Percentiles rank a stretch among this genome's conserved stretches.
Evolutionary conservation across 331 rosid species (phyloP).

Genomic region (Rhamnella rubrinervis): DNA sequence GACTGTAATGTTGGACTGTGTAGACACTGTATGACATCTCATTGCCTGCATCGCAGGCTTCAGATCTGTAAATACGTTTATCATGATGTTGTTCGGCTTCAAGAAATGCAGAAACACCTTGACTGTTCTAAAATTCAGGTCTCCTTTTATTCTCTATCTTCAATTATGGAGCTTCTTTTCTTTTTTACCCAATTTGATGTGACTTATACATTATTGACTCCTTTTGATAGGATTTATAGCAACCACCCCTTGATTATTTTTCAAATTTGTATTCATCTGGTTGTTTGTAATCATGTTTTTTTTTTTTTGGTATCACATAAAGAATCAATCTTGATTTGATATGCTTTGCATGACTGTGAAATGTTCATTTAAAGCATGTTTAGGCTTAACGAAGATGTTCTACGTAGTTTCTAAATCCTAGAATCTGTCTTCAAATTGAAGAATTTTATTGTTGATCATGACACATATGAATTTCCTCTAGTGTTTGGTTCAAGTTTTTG

Average conservation of each 20-base stretch:
- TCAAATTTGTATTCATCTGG: not conserved
- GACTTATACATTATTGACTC: constrained; percentile 5
- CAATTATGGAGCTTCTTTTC: constrained; percentile 1
- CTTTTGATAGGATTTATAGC: not conserved
- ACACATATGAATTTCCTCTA: not conserved
- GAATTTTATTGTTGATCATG: no score
- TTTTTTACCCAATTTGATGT: not conserved
- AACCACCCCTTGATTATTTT: not conserved
- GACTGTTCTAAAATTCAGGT: constrained; percentile 95
- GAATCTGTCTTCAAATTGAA: not conserved
- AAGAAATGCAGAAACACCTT: constrained; percentile 66
- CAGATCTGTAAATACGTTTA: constrained; percentile 91
- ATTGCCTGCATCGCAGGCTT: constrained; percentile 63
- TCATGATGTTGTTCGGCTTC: constrained; percentile 79
- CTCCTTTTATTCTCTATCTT: constrained; percentile 1
- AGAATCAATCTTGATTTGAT: no score
- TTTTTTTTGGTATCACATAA: not conserved
- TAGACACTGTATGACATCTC: constrained; percentile 72
- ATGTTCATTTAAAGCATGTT: no score
- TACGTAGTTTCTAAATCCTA: not conserved
- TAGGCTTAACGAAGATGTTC: no score
- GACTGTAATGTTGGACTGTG: constrained; percentile 69
- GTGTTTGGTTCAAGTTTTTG: not conserved
- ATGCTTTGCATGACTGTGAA: no score
- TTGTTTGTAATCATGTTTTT: not conserved